These are phyloP conservation scores for Coemansia reversa DNA, from an alignment of 192 early-diverging fungal genomes.

Conservation along the genomic window DNA sequence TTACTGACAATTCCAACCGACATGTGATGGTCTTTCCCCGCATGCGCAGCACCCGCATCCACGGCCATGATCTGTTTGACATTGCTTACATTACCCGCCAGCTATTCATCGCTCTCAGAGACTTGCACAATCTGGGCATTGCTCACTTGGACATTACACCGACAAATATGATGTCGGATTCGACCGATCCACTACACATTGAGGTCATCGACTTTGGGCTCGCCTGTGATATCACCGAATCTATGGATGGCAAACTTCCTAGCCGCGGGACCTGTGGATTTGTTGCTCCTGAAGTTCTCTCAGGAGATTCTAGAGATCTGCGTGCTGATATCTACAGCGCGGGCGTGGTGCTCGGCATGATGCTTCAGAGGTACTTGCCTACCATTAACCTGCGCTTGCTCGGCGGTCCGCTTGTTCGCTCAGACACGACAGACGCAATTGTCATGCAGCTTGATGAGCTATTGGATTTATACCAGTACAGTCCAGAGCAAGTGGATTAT, in stretches of 20 bases:
- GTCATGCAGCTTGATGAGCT: slow-evolving; percentile 56
- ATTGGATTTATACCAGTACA: slow-evolving; percentile 43
- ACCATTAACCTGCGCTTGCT: slow-evolving; percentile 64
- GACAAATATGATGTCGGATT: slow-evolving; percentile 63
- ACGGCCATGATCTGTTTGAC: slow-evolving; percentile 56
- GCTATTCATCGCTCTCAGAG: slow-evolving; percentile 59
- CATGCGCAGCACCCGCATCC: slow-evolving; percentile 52
- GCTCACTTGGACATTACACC: slow-evolving; percentile 70
- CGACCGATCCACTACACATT: slow-evolving; percentile 46
- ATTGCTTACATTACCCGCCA: slow-evolving; percentile 55
- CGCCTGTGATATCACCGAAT: slow-evolving; percentile 53
- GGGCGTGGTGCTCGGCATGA: slow-evolving; percentile 70
- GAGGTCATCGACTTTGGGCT: slow-evolving; percentile 78
- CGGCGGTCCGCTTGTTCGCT: slow-evolving; percentile 65
- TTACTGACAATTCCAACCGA: slow-evolving; percentile 58
- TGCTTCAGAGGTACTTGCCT: slow-evolving; percentile 72
- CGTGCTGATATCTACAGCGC: slow-evolving; percentile 67
- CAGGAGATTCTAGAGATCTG: slow-evolving; percentile 35
- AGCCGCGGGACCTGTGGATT: slow-evolving; percentile 75
- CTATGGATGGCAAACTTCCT: slow-evolving; percentile 34
- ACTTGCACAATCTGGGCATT: slow-evolving; percentile 62
- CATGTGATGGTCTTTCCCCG: slow-evolving; percentile 66
- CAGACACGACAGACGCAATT: slow-evolving; percentile 65
- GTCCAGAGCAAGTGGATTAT: slow-evolving; percentile 26
- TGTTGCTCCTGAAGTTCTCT: slow-evolving; percentile 65